phyloP scores from a whole-genome alignment of 2,329 filamentous ascomycete genomes.

The Venturia effusa region DNA sequence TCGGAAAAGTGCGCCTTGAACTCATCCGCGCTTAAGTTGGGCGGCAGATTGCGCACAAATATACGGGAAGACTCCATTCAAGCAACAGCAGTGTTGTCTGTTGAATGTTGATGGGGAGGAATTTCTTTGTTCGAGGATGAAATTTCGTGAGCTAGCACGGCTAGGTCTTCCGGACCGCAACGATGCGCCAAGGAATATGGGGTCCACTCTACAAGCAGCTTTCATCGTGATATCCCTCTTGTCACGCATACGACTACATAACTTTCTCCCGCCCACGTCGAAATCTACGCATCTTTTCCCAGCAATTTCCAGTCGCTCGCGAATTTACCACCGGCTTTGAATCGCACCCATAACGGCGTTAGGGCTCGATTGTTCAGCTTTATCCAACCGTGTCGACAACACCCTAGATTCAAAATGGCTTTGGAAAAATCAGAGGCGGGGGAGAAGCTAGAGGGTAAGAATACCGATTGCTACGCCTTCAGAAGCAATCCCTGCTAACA shows the following conservation, averaged over 20 bases:
- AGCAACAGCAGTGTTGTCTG: not conserved
- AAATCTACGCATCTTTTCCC: not conserved
- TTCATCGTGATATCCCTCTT: not conserved
- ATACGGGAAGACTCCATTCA: conserved; percentile 53
- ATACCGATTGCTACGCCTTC: conserved; percentile 2
- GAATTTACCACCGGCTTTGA: not conserved
- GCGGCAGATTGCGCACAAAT: conserved; percentile 65
- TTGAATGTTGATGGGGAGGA: not conserved
- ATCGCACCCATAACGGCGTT: not conserved
- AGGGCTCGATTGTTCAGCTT: not conserved
- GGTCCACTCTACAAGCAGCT: not conserved
- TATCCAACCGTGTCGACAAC: not conserved
- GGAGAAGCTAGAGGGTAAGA: conserved; percentile 52
- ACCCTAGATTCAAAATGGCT: conserved; percentile 19
- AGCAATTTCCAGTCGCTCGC: not conserved
- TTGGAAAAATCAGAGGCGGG: conserved; percentile 22
- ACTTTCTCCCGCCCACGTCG: not conserved
- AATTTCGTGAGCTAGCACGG: not conserved
- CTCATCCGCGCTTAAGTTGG: conserved; percentile 71
- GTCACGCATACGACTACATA: not conserved
- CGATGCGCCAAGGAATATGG: not conserved
- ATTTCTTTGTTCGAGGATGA: not conserved
- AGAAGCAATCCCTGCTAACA: conserved; percentile 18
- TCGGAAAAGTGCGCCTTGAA: conserved; percentile 82
- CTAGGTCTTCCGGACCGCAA: not conserved